A percentile compares a stretch with the other conserved stretches of the same genome.
phyloP scores from a whole-genome alignment of 73 alveolate genomes.

The Paramecium primaurelia region DNA sequence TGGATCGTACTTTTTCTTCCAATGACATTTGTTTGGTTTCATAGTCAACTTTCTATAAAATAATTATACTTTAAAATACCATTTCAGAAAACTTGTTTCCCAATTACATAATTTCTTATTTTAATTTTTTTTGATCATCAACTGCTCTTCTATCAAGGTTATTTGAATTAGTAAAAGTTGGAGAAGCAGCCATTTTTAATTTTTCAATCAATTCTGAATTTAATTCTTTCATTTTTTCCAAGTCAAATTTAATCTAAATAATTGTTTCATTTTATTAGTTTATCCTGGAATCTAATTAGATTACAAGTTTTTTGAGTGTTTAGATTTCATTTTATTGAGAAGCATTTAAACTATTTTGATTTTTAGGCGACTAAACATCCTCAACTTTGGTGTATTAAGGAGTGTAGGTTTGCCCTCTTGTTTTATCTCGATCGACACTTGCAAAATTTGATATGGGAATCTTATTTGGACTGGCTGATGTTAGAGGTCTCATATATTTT shows the following conservation, averaged over 20 bases:
- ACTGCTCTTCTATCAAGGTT: background rate
- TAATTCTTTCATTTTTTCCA: background rate
- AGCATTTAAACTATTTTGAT: background rate
- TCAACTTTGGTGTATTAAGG: background rate
- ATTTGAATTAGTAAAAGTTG: background rate
- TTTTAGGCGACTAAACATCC: background rate
- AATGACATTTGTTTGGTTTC: background rate
- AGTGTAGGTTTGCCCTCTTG: background rate
- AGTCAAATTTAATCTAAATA: background rate
- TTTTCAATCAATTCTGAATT: background rate
- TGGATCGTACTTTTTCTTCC: slow-evolving; percentile 21
- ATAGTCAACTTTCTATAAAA: background rate
- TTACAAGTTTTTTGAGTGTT: background rate
- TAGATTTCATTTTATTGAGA: background rate
- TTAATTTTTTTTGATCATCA: background rate
- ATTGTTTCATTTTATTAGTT: background rate
- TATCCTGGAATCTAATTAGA: background rate
- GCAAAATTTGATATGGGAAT: background rate
- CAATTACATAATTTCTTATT: background rate
- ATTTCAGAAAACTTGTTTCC: background rate
- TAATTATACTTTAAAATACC: background rate
- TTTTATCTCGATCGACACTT: background rate
- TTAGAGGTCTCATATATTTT: background rate
- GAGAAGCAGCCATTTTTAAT: background rate
- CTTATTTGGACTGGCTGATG: background rate